Percentiles rank a stretch among this genome's conserved stretches.
Conservation (phyloP, 2,329 filamentous ascomycete genomes). For the Didymella pomorum region DNA sequence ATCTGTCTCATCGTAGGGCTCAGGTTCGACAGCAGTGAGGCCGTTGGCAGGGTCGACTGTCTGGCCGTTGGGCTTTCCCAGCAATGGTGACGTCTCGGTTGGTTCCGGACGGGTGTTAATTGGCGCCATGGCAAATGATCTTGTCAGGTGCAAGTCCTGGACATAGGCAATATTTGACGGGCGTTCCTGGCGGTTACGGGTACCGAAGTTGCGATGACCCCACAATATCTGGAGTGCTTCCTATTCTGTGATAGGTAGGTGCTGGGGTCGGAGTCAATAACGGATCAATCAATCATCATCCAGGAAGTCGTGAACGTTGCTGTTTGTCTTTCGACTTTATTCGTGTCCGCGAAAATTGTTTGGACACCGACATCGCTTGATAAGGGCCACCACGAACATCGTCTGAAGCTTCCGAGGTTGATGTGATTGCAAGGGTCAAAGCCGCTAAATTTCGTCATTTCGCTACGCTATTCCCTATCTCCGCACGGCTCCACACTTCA, state of each 20-base stretch:
- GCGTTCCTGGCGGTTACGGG: background rate
- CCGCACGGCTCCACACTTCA: background rate
- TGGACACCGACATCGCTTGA: constrained; percentile 12
- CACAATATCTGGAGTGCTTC: constrained; percentile 1
- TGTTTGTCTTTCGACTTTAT: background rate
- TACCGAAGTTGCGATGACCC: background rate
- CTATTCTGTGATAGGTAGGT: constrained; percentile 10
- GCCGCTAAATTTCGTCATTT: constrained; percentile 11
- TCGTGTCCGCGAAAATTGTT: background rate
- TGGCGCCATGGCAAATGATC: constrained; percentile 7
- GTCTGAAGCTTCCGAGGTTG: constrained; percentile 2
- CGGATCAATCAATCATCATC: background rate
- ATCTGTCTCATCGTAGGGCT: constrained; percentile 15
- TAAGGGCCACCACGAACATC: background rate
- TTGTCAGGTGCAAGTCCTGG: background rate
- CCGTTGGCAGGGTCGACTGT: constrained; percentile 36
- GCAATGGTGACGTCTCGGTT: constrained; percentile 58
- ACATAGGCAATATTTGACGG: background rate
- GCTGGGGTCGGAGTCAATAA: background rate
- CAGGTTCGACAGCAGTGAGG: constrained; percentile 33
- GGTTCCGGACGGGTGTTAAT: constrained; percentile 1
- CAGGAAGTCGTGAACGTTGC: background rate
- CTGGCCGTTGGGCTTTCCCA: constrained; percentile 39
- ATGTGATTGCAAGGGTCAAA: background rate
- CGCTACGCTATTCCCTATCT: background rate